Evolutionary conservation across 768 basidiomycete species (phyloP).

Genomic region (Mycena rebaudengoi): DNA sequence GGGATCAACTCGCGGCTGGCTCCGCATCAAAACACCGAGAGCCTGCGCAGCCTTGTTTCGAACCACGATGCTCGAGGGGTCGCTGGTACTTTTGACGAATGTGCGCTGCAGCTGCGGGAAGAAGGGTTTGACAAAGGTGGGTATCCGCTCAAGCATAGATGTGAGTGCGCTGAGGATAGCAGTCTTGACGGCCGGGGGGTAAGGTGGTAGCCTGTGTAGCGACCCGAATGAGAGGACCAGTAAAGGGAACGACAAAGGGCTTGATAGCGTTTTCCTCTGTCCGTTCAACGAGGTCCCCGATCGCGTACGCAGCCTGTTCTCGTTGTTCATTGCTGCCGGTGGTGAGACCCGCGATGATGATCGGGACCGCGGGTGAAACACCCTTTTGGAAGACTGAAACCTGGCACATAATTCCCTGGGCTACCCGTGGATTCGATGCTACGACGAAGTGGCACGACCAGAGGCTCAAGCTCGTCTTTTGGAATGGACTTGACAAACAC

Average conservation of each 20-base stretch:
- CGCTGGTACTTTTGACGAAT: constrained; percentile 92
- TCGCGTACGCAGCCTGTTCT: constrained; percentile 95
- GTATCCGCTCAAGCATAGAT: constrained; percentile 86
- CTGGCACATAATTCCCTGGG: constrained; percentile 80
- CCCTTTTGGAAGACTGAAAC: constrained; percentile 89
- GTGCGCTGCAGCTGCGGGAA: constrained; percentile 98
- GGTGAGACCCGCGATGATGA: constrained; percentile 92
- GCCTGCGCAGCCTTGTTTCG: constrained; percentile 85
- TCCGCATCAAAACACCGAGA: constrained; percentile 89
- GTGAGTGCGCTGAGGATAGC: constrained; percentile 89
- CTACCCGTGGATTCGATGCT: constrained; percentile 88
- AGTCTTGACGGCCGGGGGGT: constrained; percentile 92
- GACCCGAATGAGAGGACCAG: constrained; percentile 94
- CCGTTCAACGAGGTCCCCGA: constrained; percentile 92
- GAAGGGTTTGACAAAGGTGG: constrained; percentile 93
- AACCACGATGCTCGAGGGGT: constrained; percentile 79
- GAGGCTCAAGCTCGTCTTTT: constrained; percentile 91
- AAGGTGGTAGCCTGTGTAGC: constrained; percentile 89
- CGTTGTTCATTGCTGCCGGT: constrained; percentile 94
- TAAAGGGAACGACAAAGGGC: constrained; percentile 94
- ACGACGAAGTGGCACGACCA: constrained; percentile 89
- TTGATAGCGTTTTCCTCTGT: constrained; percentile 88
- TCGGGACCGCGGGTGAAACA: constrained; percentile 81
- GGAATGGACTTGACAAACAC: constrained; percentile 88
- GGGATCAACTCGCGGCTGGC: constrained; percentile 90